A percentile compares a stretch with the other conserved stretches of the same genome.
Evolutionary conservation across 306 rosid species (phyloP).

Genomic region (Rosa persica): DNA sequence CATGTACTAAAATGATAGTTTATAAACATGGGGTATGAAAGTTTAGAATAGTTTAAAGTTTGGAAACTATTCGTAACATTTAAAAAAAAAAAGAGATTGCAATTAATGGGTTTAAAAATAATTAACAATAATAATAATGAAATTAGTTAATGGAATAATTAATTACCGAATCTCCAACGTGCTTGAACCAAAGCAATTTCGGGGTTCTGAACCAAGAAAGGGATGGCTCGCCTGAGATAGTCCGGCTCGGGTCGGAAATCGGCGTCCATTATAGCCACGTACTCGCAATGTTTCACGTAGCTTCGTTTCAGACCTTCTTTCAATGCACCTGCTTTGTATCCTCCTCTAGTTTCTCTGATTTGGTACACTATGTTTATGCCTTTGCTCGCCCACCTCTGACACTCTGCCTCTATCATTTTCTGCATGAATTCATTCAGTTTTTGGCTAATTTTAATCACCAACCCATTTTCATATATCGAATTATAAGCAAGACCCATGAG

Average conservation of each 20-base stretch:
- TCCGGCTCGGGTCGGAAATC: conserved; percentile 94
- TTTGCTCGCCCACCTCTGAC: conserved; percentile 95
- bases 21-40: too few relatives aligned
- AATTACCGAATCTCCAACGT: conserved; percentile 97
- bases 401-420: conserved; percentile 96
- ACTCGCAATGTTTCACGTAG: conserved; percentile 91
- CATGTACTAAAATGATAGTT: too few relatives aligned
- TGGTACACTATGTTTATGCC: conserved; percentile 84
- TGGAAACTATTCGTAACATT: too few relatives aligned
- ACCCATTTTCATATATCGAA: background rate
- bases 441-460: background rate
- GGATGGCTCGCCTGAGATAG: conserved; percentile 80
- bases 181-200: conserved; percentile 90
- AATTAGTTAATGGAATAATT: background rate
- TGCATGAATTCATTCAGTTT: conserved; percentile 29
- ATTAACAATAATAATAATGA: background rate
- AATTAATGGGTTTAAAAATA: too few relatives aligned
- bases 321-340: conserved; percentile 95
- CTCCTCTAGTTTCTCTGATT: conserved; percentile 77
- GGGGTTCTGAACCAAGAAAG: conserved; percentile 77
- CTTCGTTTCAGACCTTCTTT: conserved; percentile 92
- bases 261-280: conserved; percentile 89
- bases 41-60: too few relatives aligned
- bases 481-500: background rate
- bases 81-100: background rate